phyloP scores from a whole-genome alignment of 805 yeast species.

The Metschnikowia gruessii region DNA sequence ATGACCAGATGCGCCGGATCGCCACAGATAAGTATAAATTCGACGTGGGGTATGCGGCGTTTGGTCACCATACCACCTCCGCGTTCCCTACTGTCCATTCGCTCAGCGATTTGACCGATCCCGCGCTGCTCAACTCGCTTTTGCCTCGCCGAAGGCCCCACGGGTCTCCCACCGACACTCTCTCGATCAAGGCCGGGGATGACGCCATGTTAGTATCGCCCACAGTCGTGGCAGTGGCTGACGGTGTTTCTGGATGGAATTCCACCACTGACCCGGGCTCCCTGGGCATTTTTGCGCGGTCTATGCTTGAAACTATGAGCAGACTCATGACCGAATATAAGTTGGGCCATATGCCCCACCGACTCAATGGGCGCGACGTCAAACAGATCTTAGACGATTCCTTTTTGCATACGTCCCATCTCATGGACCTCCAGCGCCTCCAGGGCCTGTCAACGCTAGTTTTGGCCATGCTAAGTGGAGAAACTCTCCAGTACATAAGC shows the following conservation, averaged over 20 bases:
- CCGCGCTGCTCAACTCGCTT: slow-evolving; percentile 43
- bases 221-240: slow-evolving; percentile 51
- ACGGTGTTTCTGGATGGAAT: slow-evolving; percentile 59
- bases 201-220: slow-evolving; percentile 58
- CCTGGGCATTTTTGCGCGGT: slow-evolving; percentile 52
- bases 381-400: slow-evolving; percentile 46
- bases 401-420: slow-evolving; percentile 45
- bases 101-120: slow-evolving; percentile 49
- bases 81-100: slow-evolving; percentile 44
- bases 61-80: slow-evolving; percentile 45
- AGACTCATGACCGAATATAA: slow-evolving; percentile 45
- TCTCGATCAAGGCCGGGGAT: slow-evolving; percentile 53
- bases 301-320: slow-evolving; percentile 50
- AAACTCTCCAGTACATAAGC: slow-evolving; percentile 43
- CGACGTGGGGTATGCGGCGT: slow-evolving; percentile 44
- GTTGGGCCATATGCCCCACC: slow-evolving; percentile 35
- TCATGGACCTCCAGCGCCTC: slow-evolving; percentile 48
- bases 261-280: slow-evolving; percentile 39
- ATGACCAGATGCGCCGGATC: slow-evolving; percentile 36
- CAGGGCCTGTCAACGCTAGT: slow-evolving; percentile 51
- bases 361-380: slow-evolving; percentile 41
- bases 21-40: slow-evolving; percentile 37
- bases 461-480: slow-evolving; percentile 49
- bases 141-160: slow-evolving; percentile 50
- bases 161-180: slow-evolving; percentile 51